Base-by-base conservation (phyloP, 768 basidiomycete species). In the Leucocoprinus leucothites region DNA sequence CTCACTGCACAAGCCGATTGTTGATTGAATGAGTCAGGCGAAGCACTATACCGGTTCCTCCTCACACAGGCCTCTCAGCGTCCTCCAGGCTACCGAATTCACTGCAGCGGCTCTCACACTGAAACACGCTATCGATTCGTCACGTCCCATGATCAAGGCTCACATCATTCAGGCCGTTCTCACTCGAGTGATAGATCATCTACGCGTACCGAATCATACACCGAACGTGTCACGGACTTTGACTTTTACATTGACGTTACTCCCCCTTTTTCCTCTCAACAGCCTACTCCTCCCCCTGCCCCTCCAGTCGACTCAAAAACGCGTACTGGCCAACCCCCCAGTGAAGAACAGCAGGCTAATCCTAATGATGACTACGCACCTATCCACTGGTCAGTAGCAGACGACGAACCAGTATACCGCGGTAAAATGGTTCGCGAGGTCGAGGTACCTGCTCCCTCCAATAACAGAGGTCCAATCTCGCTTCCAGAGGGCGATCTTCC, bases 11-110 rank as follows among this genome's bases (percentile, higher is more conserved):
- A 11, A 16, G 22, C 49, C 13, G 14, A 9, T 52, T 38, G 16
- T 47, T 22, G 16, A 21, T n/a, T 19, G 43, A 18, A 7, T 40
- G 3, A 47, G 6, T n/a, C 46, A 68, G 67, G 67, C 43, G 86
- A 87, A 62, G 84, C 85, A 0, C 75, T 91, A 21, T 89, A 87
- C 65, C 81, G 87, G 54, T 92, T 89, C 67, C 70, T 92, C 16
- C 78, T 89, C 21, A 74, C 75, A 3, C 82, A 86, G 50, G 75
- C 84, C 1, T 65, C 61, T 28, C 67, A 61, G 2, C 51, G 60
- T 35, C 72, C 70, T 1, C 86, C 86, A 3, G 66, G 56, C 19
- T 71, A 79, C 57, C 66, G 69, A 34, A 63, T 87, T 3, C 78
- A 74, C 41, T 77, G 78, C 58, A 69, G 68, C 14, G 87, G 88